Evolutionary conservation across 352 stramenopile species (phyloP), one percentile per base, ranked within the genome.

Genomic region (Globisporangium lucens): DNA sequence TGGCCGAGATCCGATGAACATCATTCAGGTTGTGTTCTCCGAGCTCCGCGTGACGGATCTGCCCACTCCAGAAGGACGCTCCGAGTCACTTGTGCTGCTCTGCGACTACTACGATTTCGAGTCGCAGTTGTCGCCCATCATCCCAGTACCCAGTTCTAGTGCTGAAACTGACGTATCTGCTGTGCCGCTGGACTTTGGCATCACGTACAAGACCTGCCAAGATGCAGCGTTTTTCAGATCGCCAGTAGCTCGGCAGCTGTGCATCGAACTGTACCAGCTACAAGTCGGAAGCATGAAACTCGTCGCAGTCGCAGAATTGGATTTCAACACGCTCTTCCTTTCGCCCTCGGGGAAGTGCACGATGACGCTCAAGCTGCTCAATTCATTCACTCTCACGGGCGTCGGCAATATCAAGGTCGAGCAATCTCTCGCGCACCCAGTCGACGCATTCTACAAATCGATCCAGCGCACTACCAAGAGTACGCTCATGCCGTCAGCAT

Each of bases 71-170:
- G n/a, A 30, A 9, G 20, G 13, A 20, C 15, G 4, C 5, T n/a
- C n/a, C 3, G n/a, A 17, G 24, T 61, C 55, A 0, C 64, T 72
- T 22, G 59, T 75, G 2, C 5, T 83, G 6, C 67, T 79, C 2
- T 81, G 74, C 66, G 76, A 83, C 65, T 83, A 76, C 29, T 81
- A 72, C 24, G 76, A 83, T 49, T 83, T 79, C 61, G 76, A 83
- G 49, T 69, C 74, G 1, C 76, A 83, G 43, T 15, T 70, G 20
- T 83, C 76, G 2, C 74, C 74, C 10, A 57, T 78, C 41, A 66
- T 76, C 38, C 33, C 62, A 15, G 43, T 68, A 6, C 30, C 12
- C 22, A 15, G 20, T 17, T 30, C 30, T 4, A 20, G 24, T 24
- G 24, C n/a, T 29, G 13, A 5, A 22, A 38, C 3, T 20, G 22